These are phyloP conservation scores for Penicillium sp. DNA, from an alignment of 2,329 filamentous ascomycete genomes.

Conservation along the genomic window DNA sequence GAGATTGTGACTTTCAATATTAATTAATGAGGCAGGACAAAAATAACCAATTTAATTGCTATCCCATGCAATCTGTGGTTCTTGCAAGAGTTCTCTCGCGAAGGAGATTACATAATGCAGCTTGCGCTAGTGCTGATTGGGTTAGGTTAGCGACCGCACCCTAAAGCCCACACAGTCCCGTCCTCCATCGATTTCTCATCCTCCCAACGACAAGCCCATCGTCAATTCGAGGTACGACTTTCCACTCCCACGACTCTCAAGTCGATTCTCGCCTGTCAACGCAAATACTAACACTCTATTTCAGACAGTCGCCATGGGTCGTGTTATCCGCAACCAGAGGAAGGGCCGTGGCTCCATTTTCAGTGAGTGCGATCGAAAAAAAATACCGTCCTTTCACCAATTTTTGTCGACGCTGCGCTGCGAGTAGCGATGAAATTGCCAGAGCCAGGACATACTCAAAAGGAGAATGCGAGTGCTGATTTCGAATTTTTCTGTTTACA, in stretches of 20 bases:
- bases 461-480: slow-evolving; percentile 33
- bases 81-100: background rate
- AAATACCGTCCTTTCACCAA: slow-evolving; percentile 20
- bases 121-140: slow-evolving; percentile 34
- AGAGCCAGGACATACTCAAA: slow-evolving; percentile 6
- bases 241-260: slow-evolving; percentile 26
- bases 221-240: slow-evolving; percentile 45
- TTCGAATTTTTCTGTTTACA: slow-evolving; percentile 38
- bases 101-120: slow-evolving; percentile 1
- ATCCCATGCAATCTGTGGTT: background rate
- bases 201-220: slow-evolving; percentile 44
- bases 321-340: slow-evolving; percentile 75
- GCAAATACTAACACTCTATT: slow-evolving; percentile 36
- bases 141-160: slow-evolving; percentile 48
- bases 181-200: slow-evolving; percentile 42
- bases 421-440: slow-evolving; percentile 15
- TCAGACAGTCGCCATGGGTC: slow-evolving; percentile 56
- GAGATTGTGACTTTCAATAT: background rate
- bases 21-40: background rate
- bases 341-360: slow-evolving; percentile 77
- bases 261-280: slow-evolving; percentile 27
- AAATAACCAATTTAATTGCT: background rate
- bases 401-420: slow-evolving; percentile 12
- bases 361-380: slow-evolving; percentile 56
- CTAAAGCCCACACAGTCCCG: slow-evolving; percentile 46